These are phyloP conservation scores for Naganishia randhawae DNA, from an alignment of 768 basidiomycete genomes.

Conservation along the genomic window DNA sequence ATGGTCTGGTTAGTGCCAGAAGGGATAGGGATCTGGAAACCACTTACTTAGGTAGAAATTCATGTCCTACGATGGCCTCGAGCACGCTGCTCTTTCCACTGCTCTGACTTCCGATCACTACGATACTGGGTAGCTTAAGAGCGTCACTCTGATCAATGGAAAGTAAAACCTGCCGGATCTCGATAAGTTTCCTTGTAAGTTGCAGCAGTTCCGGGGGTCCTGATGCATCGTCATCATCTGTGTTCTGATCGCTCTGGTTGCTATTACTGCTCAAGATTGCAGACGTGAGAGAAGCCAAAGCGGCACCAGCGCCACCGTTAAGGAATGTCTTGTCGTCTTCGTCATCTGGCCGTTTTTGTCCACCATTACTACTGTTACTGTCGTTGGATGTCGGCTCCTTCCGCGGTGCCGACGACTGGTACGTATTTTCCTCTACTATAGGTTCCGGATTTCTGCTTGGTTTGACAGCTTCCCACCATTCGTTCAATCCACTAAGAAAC, in stretches of 20 bases:
- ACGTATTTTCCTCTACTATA: not conserved
- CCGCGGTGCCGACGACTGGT: not conserved
- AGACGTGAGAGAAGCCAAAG: conserved; percentile 39
- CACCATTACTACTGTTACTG: conserved; percentile 7
- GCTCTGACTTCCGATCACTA: conserved; percentile 96
- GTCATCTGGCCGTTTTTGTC: conserved; percentile 41
- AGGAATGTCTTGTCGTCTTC: conserved; percentile 40
- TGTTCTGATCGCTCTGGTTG: conserved; percentile 48
- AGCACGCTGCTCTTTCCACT: conserved; percentile 97
- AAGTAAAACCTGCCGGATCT: conserved; percentile 88
- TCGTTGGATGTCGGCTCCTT: not conserved
- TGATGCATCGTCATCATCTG: conserved; percentile 33
- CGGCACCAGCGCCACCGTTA: conserved; percentile 34
- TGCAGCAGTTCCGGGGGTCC: conserved; percentile 81
- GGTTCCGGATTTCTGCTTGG: conserved; percentile 28
- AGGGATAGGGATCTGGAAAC: conserved; percentile 6
- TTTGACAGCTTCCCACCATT: conserved; percentile 48
- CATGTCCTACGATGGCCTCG: conserved; percentile 94
- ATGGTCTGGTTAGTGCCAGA: not conserved
- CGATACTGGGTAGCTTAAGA: conserved; percentile 91
- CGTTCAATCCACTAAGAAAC: conserved; percentile 40
- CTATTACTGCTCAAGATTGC: conserved; percentile 32
- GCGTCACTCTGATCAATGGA: conserved; percentile 93
- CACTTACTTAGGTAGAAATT: conserved; percentile 93
- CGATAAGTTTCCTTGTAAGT: conserved; percentile 89